phyloP scores from a whole-genome alignment of 2,329 filamentous ascomycete species.

The Alternaria conjuncta region DNA sequence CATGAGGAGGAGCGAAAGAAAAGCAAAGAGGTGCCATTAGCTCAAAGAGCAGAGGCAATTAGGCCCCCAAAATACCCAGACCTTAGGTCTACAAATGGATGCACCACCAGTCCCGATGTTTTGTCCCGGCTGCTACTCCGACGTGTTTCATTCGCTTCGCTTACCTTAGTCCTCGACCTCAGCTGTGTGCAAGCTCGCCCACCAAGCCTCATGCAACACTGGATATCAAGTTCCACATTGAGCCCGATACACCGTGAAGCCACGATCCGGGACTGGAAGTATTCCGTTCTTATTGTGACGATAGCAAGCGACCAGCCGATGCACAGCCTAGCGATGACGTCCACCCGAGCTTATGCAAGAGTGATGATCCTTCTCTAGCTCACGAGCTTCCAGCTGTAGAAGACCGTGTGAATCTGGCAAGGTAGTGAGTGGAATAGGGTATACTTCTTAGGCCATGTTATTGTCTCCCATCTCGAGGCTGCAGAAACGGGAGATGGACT shows the following conservation, averaged over 20 bases:
- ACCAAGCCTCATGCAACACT: not conserved
- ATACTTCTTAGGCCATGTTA: not conserved
- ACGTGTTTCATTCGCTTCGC: not conserved
- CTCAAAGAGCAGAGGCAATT: not conserved
- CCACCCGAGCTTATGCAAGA: not conserved
- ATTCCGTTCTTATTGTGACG: not conserved
- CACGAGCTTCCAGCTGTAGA: not conserved
- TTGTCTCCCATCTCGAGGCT: not conserved
- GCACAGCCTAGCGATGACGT: not conserved
- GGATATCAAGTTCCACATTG: not conserved
- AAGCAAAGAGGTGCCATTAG: not conserved
- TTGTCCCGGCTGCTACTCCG: not conserved
- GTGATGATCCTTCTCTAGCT: not conserved
- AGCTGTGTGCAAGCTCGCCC: not conserved
- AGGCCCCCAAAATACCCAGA: not conserved
- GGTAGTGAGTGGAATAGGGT: not conserved
- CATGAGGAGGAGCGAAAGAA: not conserved
- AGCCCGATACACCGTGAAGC: not conserved
- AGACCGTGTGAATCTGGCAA: not conserved
- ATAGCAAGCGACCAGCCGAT: not conserved
- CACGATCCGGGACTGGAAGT: not conserved
- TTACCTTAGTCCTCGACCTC: not conserved
- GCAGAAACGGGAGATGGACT: not conserved
- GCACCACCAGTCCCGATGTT: not conserved
- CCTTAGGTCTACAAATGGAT: not conserved